Evolutionary conservation across 2,329 filamentous ascomycete species (phyloP), one percentile per base, ranked within the genome.

Genomic region (Penicillium sp.): DNA sequence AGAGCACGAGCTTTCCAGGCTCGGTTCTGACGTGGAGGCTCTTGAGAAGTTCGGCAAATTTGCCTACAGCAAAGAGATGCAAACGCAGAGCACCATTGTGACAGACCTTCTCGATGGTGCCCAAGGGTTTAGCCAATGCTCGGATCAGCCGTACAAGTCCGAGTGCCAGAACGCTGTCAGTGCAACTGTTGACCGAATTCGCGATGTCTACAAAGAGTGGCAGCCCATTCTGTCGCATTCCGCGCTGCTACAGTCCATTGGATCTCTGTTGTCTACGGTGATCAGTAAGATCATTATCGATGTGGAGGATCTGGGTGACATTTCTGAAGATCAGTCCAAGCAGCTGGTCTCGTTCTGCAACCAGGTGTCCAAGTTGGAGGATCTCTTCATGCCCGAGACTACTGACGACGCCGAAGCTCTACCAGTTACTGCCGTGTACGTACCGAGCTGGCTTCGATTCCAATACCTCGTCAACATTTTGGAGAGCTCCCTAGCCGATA

Each of bases 31-130:
- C 60, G 74, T 82, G 50, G 77, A 78, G 50, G 73, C 77, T 1
- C 75, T 86, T 18, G 79, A 84, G 52, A 77, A 73, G 44, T 85
- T 85, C 57, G 82, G 81, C 39, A 83, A 82, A 63, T 68, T 80
- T 27, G 81, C 82, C 2, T 87, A 87, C 58, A 79, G 80, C 54
- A 79, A 79, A 48, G 84, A 86, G 65, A 85, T 87, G 81, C 82
- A 86, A 48, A 79, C 79, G 2, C 84, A 87, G 59, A 76, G 82
- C 47, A 85, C 81, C 1, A 83, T 86, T 55, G 69, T 86, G 11
- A 76, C 76, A 18, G 84, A 87, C 63, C 71, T 86, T 14, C 78
- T 87, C 5, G 83, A 86, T 59, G 81, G 81, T 20, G 81, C 82
- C 1, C 81, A 85, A 65, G 83, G 83, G 14, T 86, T 87, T 66